Evolutionary conservation across 2,329 filamentous ascomycete genomes (phyloP), one percentile per base, ranked within the genome.

Genomic region (Geosmithia morbida): DNA sequence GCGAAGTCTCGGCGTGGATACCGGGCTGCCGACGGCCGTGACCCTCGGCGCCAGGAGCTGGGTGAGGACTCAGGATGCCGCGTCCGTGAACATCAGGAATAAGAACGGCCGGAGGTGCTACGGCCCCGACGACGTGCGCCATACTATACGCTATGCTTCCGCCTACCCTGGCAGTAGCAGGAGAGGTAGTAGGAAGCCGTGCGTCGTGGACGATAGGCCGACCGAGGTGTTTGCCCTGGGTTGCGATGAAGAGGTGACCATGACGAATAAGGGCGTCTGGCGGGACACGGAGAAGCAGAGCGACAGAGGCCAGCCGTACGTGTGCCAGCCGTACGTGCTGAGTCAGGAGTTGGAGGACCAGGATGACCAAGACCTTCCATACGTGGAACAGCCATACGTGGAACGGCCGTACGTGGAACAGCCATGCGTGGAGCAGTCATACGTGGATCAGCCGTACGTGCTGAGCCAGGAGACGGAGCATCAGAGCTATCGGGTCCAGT

Each of bases 31-130:
- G 48, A 74, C 79, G 22, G 77, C 77, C 2, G 61, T 66, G 39
- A 67, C 66, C 18, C 59, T 80, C 1, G 68, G 69, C 13, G 75
- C 76, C 3, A 66, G 66, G 48, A 65, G 68, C 1, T 84, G 81
- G 80, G 68, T 84, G 18, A 71, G 71, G 48, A 72, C 77, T 0
- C 78, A 81, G 51, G 78, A 82, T 53, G 75, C 72, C 5, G 70
- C 75, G 26, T 55, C 66, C 74, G 37, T 69, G 71, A 22, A 64
- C 62, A 3, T 69, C 26, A 46, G 18, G 2, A 74, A 70, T 4
- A 68, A 60, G 41, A 66, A 72, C 56, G 64, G 78, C 4, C 69
- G 66, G 51, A 74, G 57, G 46, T 64, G 60, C 45, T 75, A 67
- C 55, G 59, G 56, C 0, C 53, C 58, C 8, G 64, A 72, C 33